phyloP scores from a whole-genome alignment of 345 rosid species.

The Anacardium occidentale region DNA sequence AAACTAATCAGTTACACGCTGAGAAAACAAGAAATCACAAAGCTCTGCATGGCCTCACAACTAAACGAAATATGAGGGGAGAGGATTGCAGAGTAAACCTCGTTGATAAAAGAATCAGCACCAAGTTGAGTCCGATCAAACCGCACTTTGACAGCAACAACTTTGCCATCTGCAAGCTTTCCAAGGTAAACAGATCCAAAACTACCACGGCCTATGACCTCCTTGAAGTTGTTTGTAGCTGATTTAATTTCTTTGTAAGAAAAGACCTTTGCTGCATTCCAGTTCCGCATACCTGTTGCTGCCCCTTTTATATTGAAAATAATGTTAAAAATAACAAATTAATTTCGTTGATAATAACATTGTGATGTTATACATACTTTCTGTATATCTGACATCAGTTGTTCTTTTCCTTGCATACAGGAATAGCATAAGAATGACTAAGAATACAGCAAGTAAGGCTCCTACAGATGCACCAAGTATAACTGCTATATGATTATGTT shows the following conservation, averaged over 20 bases:
- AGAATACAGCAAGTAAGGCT: constrained; percentile 47
- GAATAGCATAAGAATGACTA: constrained; percentile 36
- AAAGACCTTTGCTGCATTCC: constrained; percentile 79
- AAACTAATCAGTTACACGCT: too few relatives aligned
- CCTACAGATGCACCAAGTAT: constrained; percentile 61
- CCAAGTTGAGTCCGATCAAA: constrained; percentile 82
- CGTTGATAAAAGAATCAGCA: constrained; percentile 89
- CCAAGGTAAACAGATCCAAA: constrained; percentile 90
- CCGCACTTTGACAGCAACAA: constrained; percentile 87
- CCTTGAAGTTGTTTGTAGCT: constrained; percentile 77
- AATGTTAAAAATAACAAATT: constrained; percentile 10
- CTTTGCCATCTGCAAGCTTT: constrained; percentile 71
- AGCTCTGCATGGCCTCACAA: too few relatives aligned
- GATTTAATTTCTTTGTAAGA: constrained; percentile 78
- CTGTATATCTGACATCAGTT: constrained; percentile 35
- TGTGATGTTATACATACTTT: constrained; percentile 43
- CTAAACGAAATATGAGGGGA: background rate
- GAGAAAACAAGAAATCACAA: too few relatives aligned
- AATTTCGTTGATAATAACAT: constrained; percentile 1
- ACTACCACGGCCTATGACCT: constrained; percentile 83
- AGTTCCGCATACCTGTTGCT: constrained; percentile 60
- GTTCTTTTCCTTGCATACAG: constrained; percentile 43
- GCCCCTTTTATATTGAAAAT: constrained; percentile 39
- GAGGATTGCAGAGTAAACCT: constrained; percentile 45
- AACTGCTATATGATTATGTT: constrained; percentile 39